phyloP scores from a whole-genome alignment of 805 yeast genomes.

The Gaillardinia entomophila region DNA sequence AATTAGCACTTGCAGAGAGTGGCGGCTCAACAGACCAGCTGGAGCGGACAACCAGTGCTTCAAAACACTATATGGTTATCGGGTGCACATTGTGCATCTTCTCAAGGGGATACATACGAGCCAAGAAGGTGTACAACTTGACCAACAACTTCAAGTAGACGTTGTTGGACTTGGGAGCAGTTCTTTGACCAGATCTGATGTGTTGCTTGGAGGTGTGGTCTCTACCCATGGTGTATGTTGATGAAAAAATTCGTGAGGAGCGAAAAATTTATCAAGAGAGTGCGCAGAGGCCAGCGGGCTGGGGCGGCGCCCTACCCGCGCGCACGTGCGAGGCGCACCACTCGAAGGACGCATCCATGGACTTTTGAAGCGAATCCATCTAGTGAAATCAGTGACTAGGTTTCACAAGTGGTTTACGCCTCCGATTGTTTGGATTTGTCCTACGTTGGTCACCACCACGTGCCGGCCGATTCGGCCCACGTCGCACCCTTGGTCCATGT shows the following conservation, averaged over 20 bases:
- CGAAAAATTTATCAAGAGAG: neutral
- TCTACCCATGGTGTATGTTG: slow-evolving; percentile 69
- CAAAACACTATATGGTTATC: too few species aligned
- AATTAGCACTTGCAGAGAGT: slow-evolving; percentile 24
- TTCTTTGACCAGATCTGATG: slow-evolving; percentile 92
- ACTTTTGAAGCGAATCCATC: too few species aligned
- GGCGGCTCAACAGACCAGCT: slow-evolving; percentile 9
- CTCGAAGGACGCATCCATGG: too few species aligned
- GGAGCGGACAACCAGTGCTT: slow-evolving; percentile 1
- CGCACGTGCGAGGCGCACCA: too few species aligned
- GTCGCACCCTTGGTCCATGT: too few species aligned
- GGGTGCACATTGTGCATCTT: too few species aligned
- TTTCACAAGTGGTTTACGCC: too few species aligned
- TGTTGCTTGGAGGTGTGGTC: slow-evolving; percentile 97
- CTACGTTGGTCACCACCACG: too few species aligned
- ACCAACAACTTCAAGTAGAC: slow-evolving; percentile 97
- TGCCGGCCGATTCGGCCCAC: too few species aligned
- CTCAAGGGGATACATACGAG: slow-evolving; percentile 72
- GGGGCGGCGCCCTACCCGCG: neutral
- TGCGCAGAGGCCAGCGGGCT: neutral
- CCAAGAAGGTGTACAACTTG: slow-evolving; percentile 97
- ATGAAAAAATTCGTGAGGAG: slow-evolving; percentile 6
- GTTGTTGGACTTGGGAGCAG: slow-evolving; percentile 99
- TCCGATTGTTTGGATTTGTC: too few species aligned
- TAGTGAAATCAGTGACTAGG: too few species aligned